Conservation (phyloP, 2,329 filamentous ascomycete species). For the Fusarium sp. region DNA sequence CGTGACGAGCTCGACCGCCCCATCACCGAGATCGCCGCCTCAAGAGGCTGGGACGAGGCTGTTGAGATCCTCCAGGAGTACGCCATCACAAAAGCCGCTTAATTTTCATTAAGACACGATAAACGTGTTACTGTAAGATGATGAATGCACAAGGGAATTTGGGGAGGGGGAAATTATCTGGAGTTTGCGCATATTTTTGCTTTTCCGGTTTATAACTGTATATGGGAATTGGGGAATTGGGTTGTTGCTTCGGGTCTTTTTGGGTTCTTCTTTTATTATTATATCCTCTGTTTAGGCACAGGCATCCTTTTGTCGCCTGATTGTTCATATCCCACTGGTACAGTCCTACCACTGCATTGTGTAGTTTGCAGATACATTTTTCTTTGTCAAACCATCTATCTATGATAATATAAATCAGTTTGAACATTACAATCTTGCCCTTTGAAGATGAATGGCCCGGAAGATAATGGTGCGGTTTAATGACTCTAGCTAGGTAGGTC, state of each 20-base stretch:
- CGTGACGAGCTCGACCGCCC: slow-evolving; percentile 67
- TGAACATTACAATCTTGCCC: neutral
- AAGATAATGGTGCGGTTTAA: neutral
- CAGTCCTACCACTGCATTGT: slow-evolving; percentile 20
- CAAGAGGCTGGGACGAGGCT: slow-evolving; percentile 71
- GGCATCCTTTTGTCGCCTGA: slow-evolving; percentile 25
- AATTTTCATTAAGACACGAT: slow-evolving; percentile 1
- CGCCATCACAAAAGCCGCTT: slow-evolving; percentile 28
- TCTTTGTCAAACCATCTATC: slow-evolving; percentile 36
- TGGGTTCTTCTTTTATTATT: slow-evolving; percentile 21
- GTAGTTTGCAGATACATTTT: slow-evolving; percentile 25
- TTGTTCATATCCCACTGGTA: slow-evolving; percentile 35
- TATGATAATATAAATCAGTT: slow-evolving; percentile 28
- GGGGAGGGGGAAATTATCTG: slow-evolving; percentile 28
- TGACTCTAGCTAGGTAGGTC: neutral
- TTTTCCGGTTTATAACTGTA: slow-evolving; percentile 8
- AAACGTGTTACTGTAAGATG: slow-evolving; percentile 38
- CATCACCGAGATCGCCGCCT: slow-evolving; percentile 69
- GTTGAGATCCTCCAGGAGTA: slow-evolving; percentile 58
- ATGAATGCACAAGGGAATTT: slow-evolving; percentile 23
- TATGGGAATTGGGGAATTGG: slow-evolving; percentile 12
- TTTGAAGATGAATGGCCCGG: neutral
- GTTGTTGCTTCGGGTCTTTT: slow-evolving; percentile 22
- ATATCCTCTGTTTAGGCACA: slow-evolving; percentile 40
- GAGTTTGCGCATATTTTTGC: slow-evolving; percentile 39